Evolutionary conservation across 352 stramenopile genomes (phyloP).

Genomic region (Globisporangium apiculatum): DNA sequence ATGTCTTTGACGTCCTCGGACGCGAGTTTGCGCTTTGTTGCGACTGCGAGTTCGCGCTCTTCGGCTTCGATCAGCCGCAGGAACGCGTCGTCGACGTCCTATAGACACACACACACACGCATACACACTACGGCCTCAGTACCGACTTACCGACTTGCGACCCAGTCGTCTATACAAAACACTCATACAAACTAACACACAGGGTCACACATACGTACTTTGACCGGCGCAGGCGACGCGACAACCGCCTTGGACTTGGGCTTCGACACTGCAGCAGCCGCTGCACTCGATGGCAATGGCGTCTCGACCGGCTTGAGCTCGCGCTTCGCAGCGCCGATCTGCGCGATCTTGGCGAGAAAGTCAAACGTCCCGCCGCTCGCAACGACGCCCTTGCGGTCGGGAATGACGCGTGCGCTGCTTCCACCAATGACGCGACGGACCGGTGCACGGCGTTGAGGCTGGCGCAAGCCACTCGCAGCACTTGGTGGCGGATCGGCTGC

Average conservation of each 20-base stretch:
- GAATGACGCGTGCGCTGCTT: constrained; percentile 1
- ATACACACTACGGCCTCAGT: not conserved
- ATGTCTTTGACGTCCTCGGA: constrained; percentile 48
- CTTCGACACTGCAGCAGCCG: too few relatives aligned
- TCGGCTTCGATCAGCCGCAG: constrained; percentile 68
- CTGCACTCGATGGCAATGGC: too few relatives aligned
- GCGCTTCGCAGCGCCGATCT: constrained; percentile 21
- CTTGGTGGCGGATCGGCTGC: not conserved
- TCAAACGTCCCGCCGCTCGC: constrained; percentile 78
- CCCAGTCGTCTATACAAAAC: too few relatives aligned
- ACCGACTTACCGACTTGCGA: not conserved
- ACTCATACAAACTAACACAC: too few relatives aligned
- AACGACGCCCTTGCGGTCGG: constrained; percentile 57
- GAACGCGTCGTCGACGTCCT: constrained; percentile 78
- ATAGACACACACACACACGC: constrained; percentile 2
- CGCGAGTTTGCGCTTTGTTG: constrained; percentile 48
- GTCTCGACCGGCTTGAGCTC: constrained; percentile 2
- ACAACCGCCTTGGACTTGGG: too few relatives aligned
- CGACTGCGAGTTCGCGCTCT: constrained; percentile 52
- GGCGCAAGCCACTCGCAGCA: constrained; percentile 5
- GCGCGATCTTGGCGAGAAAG: constrained; percentile 77
- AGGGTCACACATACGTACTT: too few relatives aligned
- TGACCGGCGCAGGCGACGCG: too few relatives aligned
- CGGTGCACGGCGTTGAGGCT: constrained; percentile 10
- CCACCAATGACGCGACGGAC: constrained; percentile 28